Evolutionary conservation across 208 protist genomes (phyloP), one percentile per base, ranked within the genome.

Genomic region (Trypanosoma scelopori): DNA sequence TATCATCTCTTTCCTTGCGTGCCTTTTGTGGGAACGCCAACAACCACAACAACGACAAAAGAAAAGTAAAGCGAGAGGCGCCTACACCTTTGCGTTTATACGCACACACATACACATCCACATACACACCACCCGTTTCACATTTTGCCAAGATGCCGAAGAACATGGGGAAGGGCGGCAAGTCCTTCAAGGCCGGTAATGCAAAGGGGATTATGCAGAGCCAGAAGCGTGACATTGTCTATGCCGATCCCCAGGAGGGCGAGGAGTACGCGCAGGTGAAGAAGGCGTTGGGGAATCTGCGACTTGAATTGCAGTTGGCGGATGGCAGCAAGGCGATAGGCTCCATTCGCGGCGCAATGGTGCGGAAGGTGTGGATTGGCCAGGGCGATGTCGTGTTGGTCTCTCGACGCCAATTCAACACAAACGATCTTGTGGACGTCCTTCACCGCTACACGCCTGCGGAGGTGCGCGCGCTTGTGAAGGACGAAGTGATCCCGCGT

Each of bases 231-330:
- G 98, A 99, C 58, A 75, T 99, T 45, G 83, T 97, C 23, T 95
- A 98, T 57, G 87, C 87, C 35, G 74, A 88, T 61, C 93, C 97
- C 50, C 97, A 98, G 35, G 96, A 98, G 43, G 94, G 94, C 22
- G 98, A 99, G 87, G 97, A 99, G 74, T 99, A 99, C 81, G 98
- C 94, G 1, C 93, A 98, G 73, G 97, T 99, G 13, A 79, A 93
- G 39, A 89, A 81, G 50, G 96, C 99, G 62, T 88, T 99, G 23
- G 98, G 98, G 37, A 99, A 99, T 72, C 93, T 98, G 43, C 88
- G 97, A 49, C 61, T 99, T 7, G 95, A 99, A 77, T 96, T 98
- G 16, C 81, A 92, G 72, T 69, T 95, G 7, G 76, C 85, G 0
- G 81, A 83, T 28, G 89, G 89, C 15, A 77, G 72, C 41, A 85